Percentiles rank a stretch among this genome's conserved stretches.
Conservation (phyloP, 768 basidiomycete species). For the Lyophyllum semitale region DNA sequence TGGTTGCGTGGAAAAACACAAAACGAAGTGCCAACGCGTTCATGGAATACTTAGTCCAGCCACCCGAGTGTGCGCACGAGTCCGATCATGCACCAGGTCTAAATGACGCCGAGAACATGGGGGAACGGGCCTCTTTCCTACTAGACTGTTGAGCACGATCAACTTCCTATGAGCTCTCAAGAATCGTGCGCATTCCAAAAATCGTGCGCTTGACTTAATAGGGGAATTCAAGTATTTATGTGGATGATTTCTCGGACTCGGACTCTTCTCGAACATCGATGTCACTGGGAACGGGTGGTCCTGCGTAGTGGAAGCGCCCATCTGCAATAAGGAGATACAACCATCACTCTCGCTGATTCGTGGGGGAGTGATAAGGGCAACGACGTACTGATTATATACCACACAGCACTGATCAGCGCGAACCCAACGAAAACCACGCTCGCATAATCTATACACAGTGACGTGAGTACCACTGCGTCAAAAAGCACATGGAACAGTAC, state of each 20-base stretch:
- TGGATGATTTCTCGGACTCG: not conserved
- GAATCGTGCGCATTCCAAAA: too few species aligned
- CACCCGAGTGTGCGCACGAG: too few species aligned
- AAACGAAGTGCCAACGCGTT: too few species aligned
- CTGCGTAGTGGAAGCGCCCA: slow-evolving; percentile 43
- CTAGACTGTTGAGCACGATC: too few species aligned
- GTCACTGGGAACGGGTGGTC: slow-evolving; percentile 37
- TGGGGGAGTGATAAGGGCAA: not conserved
- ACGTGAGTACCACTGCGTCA: not conserved
- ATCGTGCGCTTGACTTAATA: too few species aligned
- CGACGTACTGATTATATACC: slow-evolving; percentile 60
- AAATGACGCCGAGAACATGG: too few species aligned
- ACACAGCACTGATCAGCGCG: slow-evolving; percentile 53
- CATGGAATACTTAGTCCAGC: too few species aligned
- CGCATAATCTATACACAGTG: slow-evolving; percentile 54
- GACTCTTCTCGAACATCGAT: not conserved
- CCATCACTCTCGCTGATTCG: not conserved
- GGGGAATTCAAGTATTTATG: not conserved
- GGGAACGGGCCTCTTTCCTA: too few species aligned
- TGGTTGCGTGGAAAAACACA: too few species aligned
- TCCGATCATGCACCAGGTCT: too few species aligned
- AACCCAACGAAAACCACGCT: slow-evolving; percentile 70
- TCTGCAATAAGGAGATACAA: slow-evolving; percentile 49
- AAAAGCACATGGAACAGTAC: slow-evolving; percentile 12
- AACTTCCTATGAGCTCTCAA: too few species aligned